Base-by-base conservation (phyloP, 495 filamentous ascomycete genomes). In the Achaetomiella virescens region DNA sequence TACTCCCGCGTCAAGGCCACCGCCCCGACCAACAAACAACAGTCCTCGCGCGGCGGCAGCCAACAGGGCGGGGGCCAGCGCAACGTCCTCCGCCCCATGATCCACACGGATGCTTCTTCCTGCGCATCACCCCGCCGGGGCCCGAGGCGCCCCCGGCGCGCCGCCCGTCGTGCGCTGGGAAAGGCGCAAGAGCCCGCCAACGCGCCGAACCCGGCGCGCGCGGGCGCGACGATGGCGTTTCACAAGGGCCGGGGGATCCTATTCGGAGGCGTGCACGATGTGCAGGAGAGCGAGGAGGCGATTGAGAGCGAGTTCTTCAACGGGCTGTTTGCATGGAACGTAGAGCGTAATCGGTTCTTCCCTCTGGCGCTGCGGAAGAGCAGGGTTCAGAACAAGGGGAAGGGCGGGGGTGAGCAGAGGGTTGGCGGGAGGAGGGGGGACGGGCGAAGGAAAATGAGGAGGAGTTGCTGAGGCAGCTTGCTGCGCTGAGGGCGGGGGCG, bases 241-340 rank as follows among this genome's bases (percentile, higher is more conserved):
- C 93, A 97, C 68, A 91, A 90, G 69, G 91, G 93, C 1, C 82
- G 93, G 55, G 93, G 93, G 2, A 90, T 98, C 56, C 72, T 86
- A 68, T 98, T 98, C 63, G 93, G 93, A 37, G 93, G 93, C 52
- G 93, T 98, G 6, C 88, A 95, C 56, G 93, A 97, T 63, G 86
- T 95, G 1, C 91, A 96, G 65, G 80, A 95, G 65, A 95, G 80
- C 58, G 93, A 98, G 65, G 93, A 98, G 70, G 90, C 88, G 11
- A 91, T 98, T 37, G 90, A 97, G 17, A 93, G 88, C 64, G 89
- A 96, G 63, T 98, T 98, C 71, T 97, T 97, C 68, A 89, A 96
- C 64, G 77, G 80, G 31, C 67, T 97, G 18, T 92, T 84, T 63
- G 88, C 89, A 18, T 97, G 90, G 89, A 96, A 91, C 59, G 85